Conservation (phyloP, 441 rosid genomes). For the Manihot esculenta region DNA sequence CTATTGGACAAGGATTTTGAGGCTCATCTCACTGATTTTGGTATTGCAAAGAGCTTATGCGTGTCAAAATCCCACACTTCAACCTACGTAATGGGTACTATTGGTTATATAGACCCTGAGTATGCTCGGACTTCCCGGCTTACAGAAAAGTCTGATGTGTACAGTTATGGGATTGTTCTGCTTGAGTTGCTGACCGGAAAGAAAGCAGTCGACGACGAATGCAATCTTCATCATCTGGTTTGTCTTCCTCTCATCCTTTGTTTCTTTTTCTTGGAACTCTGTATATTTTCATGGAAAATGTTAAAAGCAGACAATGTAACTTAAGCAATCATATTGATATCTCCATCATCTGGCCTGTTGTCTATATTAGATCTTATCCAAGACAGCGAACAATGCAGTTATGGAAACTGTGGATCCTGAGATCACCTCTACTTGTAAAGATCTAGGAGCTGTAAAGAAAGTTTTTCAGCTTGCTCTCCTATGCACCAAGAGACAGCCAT, state of each 20-base stretch:
- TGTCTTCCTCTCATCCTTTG: conserved; percentile 19
- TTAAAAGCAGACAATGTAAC: background rate
- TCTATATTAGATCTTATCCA: conserved; percentile 64
- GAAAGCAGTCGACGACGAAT: conserved; percentile 90
- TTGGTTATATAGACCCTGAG: conserved; percentile 96
- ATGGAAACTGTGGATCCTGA: conserved; percentile 89
- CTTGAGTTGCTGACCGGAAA: conserved; percentile 90
- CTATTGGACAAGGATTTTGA: conserved; percentile 85
- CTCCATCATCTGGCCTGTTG: background rate
- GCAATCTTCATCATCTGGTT: conserved; percentile 94
- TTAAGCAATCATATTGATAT: background rate
- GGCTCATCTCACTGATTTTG: conserved; percentile 95
- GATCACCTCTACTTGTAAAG: conserved; percentile 67
- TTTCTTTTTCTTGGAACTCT: background rate
- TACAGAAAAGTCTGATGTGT: conserved; percentile 91
- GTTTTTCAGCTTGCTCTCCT: conserved; percentile 87
- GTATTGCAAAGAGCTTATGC: conserved; percentile 89
- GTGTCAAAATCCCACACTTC: conserved; percentile 79
- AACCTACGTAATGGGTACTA: conserved; percentile 85
- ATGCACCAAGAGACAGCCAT: conserved; percentile 81
- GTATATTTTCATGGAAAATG: background rate
- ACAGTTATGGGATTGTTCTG: conserved; percentile 86
- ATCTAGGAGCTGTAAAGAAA: conserved; percentile 79
- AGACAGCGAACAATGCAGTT: conserved; percentile 76
- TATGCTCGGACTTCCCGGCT: conserved; percentile 95